phyloP scores from a whole-genome alignment of 768 basidiomycete genomes.

The Daedaleopsis sinensis region DNA sequence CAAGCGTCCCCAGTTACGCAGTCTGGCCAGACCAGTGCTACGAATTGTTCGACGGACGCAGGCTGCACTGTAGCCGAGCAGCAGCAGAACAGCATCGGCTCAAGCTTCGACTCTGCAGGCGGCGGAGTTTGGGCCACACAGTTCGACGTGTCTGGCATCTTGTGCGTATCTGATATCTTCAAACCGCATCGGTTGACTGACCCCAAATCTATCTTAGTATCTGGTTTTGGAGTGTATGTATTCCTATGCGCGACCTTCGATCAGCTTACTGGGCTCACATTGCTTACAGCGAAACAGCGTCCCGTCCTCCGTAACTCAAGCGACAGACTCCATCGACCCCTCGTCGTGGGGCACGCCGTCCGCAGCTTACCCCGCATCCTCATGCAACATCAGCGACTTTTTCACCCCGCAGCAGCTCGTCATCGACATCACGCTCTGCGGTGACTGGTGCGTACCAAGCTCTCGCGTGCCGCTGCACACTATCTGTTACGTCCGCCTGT shows the following conservation, averaged over 20 bases:
- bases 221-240: conserved; percentile 51
- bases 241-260: neutral
- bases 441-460: conserved; percentile 44
- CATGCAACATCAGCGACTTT: conserved; percentile 47
- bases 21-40: conserved; percentile 32
- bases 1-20: conserved; percentile 34
- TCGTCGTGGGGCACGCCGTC: conserved; percentile 50
- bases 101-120: conserved; percentile 45
- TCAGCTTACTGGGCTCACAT: neutral
- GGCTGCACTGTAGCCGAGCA: conserved; percentile 33
- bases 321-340: conserved; percentile 38
- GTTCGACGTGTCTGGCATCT: conserved; percentile 58
- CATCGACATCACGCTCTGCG: conserved; percentile 61
- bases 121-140: conserved; percentile 72
- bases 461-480: neutral
- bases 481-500: neutral
- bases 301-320: conserved; percentile 38
- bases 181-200: no score
- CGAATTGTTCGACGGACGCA: conserved; percentile 34
- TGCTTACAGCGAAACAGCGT: conserved; percentile 38
- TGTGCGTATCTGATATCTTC: conserved; percentile 30
- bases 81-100: conserved; percentile 41
- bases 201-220: conserved; percentile 33
- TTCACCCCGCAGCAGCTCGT: conserved; percentile 55
- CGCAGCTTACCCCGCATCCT: conserved; percentile 41